Evolutionary conservation across 768 basidiomycete species (phyloP), one percentile per base, ranked within the genome.

Genomic region (Leccinum subgranulosum): DNA sequence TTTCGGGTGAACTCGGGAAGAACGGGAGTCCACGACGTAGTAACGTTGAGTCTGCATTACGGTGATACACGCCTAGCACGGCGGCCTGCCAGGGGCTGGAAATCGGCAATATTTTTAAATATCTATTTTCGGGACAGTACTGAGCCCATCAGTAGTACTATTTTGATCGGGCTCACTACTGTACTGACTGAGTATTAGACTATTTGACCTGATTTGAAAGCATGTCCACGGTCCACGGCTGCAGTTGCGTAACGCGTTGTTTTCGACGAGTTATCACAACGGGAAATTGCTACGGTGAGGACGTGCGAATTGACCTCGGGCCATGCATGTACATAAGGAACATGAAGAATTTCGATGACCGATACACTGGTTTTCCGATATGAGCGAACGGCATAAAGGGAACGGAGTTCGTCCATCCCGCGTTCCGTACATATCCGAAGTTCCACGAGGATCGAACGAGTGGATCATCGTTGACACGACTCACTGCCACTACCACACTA

Each of bases 1-100:
- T 39, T 25, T 29, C 57, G 57, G 57, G 50, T 28, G 29, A 23
- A 60, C 21, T 59, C 58, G 58, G 54, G 54, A 36, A 14, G 49
- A 36, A 51, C 19, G n/a, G 31, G 19, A 31, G 6, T 39, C 36
- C 36, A 39, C 8, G 8, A 39, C 17, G 36, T 39, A n/a, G 36
- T 34, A 34, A 6, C 33, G 14, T 14, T 34, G 33, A 34, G 33
- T 15, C 14, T 29, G 29, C 29, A 29, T 10, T 25, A 4, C 25
- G 4, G 29, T 27, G 8, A 23, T 23, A 23, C 23, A 23, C 31
- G 33, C 14, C 33, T 6, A 14, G 31, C 31, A 31, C 31, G 12
- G 31, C 31, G 33, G 33, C 33, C 33, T 34, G 2, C 23, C 23
- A 23, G 23, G 23, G 33, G 33, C 33, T 34, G 33, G 7, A 34